Evolutionary conservation across 2,329 filamentous ascomycete species (phyloP), one percentile per base, ranked within the genome.

Genomic region (Pyrenochaeta sp.): DNA sequence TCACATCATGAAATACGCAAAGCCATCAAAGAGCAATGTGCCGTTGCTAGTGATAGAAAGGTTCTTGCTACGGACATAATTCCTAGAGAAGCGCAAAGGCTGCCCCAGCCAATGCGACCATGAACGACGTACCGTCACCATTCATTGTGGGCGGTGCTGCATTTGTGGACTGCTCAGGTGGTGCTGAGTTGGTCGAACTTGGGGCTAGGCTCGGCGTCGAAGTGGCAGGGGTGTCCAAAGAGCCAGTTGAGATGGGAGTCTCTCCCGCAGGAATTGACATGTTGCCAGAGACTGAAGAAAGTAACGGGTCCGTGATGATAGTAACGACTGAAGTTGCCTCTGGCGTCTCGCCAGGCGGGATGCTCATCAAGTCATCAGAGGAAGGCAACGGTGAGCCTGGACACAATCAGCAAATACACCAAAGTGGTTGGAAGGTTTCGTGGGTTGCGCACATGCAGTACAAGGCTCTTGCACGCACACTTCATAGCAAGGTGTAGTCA

Each of bases 381-480:
- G 54, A 47, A 8, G 54, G 47, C 36, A 39, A 39, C 15, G 13
- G 2, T 39, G 36, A n/a, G 47, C 62, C 61, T 58, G 15, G 22
- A 4, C 8, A 25, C 13, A n/a, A 44, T 66, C 42, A 66, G 55
- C 49, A 52, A 12, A 22, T 37, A 25, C 30, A 25, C 19, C 3
- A 36, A 50, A 39, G 19, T 6, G 24, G 4, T 13, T 8, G 49
- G 19, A 19, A 32, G 27, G 8, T 24, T 10, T 19, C 28, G 6
- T 9, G 40, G 42, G 27, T 9, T 62, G 58, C 65, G 52, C 64
- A 73, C 71, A 73, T 63, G 64, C 60, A n/a, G 59, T 50, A 59
- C 69, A 73, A 8, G 72, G 68, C 45, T 66, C 59, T 56, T 67
- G 57, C 3, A 73, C 45, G 66, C 72, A 75, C 37, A 66, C 63